These are phyloP conservation scores for Juglanconis juglandina DNA, from an alignment of 2,329 filamentous ascomycete genomes.

Conservation along the genomic window DNA sequence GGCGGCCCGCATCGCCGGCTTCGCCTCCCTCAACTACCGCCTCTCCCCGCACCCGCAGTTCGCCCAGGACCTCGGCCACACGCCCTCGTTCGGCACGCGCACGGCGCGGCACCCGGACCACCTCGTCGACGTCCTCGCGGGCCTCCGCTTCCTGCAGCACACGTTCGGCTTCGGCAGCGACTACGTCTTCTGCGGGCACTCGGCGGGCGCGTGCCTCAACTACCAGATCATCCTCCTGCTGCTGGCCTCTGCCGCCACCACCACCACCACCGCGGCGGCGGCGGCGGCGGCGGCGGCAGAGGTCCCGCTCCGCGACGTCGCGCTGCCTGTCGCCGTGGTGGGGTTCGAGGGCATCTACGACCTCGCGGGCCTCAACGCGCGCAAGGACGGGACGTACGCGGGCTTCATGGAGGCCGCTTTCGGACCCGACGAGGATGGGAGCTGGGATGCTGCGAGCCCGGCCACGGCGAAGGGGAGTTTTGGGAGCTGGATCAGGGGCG, in stretches of 20 bases:
- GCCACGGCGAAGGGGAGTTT: slow-evolving; percentile 41
- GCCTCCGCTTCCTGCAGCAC: slow-evolving; percentile 46
- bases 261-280: slow-evolving; percentile 8
- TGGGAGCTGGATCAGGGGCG: slow-evolving; percentile 32
- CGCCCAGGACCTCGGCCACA: slow-evolving; percentile 40
- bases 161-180: slow-evolving; percentile 21
- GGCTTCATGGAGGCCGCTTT: slow-evolving; percentile 60
- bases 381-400: slow-evolving; percentile 47
- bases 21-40: slow-evolving; percentile 64
- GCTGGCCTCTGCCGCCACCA: too few species aligned
- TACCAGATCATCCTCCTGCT: slow-evolving; percentile 52
- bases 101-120: slow-evolving; percentile 58
- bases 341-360: slow-evolving; percentile 67
- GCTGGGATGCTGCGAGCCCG: slow-evolving; percentile 57
- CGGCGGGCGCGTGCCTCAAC: slow-evolving; percentile 60
- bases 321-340: slow-evolving; percentile 51
- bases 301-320: slow-evolving; percentile 24
- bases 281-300: slow-evolving; percentile 23
- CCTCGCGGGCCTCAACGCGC: slow-evolving; percentile 49
- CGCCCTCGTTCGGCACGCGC: slow-evolving; percentile 31
- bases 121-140: slow-evolving; percentile 52
- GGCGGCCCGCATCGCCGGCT: slow-evolving; percentile 48
- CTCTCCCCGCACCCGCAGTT: slow-evolving; percentile 52
- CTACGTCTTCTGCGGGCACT: slow-evolving; percentile 61
- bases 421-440: slow-evolving; percentile 41